phyloP scores from a whole-genome alignment of 75 land plant species.

The Chamaecyparis obtusa region DNA sequence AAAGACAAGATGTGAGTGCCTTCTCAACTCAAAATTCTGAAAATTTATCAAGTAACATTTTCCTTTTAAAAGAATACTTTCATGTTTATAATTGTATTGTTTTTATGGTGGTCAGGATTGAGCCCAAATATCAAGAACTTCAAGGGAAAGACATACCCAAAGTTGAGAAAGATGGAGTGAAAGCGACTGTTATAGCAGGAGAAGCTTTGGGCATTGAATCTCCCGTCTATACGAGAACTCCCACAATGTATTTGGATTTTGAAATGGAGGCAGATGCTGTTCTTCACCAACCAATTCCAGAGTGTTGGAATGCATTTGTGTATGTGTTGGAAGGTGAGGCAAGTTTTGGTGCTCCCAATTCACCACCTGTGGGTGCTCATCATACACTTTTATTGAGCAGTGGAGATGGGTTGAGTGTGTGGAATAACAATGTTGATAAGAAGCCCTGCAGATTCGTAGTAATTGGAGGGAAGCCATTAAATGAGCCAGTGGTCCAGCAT shows the following conservation, averaged over 20 bases:
- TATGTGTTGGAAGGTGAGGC: conserved; percentile 16
- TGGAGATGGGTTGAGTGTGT: too few relatives aligned
- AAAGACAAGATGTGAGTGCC: too few relatives aligned
- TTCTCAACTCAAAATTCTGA: too few relatives aligned
- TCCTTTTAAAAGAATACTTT: not conserved
- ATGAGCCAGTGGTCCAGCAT: too few relatives aligned
- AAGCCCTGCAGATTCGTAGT: too few relatives aligned
- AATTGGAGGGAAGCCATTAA: too few relatives aligned
- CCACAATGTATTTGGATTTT: too few relatives aligned
- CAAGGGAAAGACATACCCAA: conserved; percentile 7
- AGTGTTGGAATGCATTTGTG: too few relatives aligned
- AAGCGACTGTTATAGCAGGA: conserved; percentile 60
- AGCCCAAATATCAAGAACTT: conserved; percentile 62
- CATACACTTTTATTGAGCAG: conserved; percentile 54
- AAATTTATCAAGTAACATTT: not conserved
- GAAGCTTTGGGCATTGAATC: conserved; percentile 26
- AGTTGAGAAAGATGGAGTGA: conserved; percentile 49
- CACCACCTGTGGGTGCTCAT: conserved; percentile 41
- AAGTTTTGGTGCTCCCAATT: conserved; percentile 36
- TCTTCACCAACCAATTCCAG: too few relatives aligned
- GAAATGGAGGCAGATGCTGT: too few relatives aligned
- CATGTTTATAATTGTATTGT: not conserved
- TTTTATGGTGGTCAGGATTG: conserved; percentile 32
- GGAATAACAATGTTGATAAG: too few relatives aligned
- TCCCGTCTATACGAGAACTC: too few relatives aligned